A percentile compares a stretch with the other conserved stretches of the same genome.
Evolutionary conservation across 2,329 filamentous ascomycete species (phyloP).

Genomic region (Colletotrichum sp.): DNA sequence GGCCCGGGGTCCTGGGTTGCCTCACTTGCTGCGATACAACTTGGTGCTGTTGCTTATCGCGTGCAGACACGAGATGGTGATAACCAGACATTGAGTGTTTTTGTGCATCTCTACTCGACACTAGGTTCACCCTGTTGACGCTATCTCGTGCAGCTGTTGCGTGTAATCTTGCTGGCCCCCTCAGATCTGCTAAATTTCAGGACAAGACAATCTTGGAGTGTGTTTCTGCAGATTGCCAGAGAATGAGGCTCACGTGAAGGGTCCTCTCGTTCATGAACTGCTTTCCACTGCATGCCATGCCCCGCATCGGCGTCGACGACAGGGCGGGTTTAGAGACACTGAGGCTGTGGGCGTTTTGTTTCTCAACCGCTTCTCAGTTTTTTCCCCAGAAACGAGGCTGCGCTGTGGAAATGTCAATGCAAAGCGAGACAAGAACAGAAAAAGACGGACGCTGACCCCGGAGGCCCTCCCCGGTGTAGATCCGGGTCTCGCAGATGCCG

Average conservation of each 20-base stretch:
- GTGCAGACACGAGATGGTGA: not conserved
- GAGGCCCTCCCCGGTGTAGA: not conserved
- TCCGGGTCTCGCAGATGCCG: slow-evolving; percentile 5
- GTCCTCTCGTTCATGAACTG: not conserved
- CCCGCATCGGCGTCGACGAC: not conserved
- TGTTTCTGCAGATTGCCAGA: not conserved
- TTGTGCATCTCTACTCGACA: not conserved
- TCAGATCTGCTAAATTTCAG: not conserved
- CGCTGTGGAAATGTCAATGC: not conserved
- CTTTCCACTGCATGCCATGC: not conserved
- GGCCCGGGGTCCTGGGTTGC: not conserved
- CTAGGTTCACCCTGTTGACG: not conserved
- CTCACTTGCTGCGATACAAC: not conserved
- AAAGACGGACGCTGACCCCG: not conserved
- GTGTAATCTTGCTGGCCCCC: not conserved
- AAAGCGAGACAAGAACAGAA: not conserved
- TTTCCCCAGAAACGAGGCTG: not conserved
- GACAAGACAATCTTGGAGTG: not conserved
- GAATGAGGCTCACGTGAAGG: not conserved
- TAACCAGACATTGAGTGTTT: not conserved
- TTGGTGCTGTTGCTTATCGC: not conserved
- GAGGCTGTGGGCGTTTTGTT: not conserved
- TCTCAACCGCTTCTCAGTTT: not conserved
- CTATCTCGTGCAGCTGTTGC: rapidly evolving
- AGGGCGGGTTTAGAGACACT: not conserved